phyloP scores from a whole-genome alignment of 2,329 filamentous ascomycete genomes.

The Xylaria polymorpha region DNA sequence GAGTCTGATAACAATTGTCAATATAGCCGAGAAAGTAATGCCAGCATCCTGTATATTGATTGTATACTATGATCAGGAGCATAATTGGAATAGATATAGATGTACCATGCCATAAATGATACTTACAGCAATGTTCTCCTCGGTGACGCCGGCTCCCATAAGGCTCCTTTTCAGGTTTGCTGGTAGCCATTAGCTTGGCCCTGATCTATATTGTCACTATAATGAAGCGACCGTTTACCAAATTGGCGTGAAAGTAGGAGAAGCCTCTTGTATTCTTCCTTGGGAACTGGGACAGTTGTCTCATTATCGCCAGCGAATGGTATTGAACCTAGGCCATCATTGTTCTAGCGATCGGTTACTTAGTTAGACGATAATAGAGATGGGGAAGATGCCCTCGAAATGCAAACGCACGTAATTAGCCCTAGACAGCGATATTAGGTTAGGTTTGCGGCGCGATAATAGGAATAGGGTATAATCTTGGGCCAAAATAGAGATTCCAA shows the following conservation, averaged over 20 bases:
- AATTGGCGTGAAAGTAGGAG: conserved; percentile 65
- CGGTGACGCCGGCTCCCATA: conserved; percentile 59
- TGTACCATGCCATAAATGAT: neutral
- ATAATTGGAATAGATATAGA: neutral
- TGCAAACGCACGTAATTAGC: conserved; percentile 47
- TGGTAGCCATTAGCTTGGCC: conserved; percentile 43
- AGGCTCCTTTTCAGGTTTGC: conserved; percentile 63
- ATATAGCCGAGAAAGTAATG: neutral
- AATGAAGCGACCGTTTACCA: conserved; percentile 55
- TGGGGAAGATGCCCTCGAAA: conserved; percentile 13
- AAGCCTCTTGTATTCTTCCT: conserved; percentile 70
- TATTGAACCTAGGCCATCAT: conserved; percentile 35
- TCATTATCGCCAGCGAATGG: conserved; percentile 50
- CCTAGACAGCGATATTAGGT: conserved; percentile 41
- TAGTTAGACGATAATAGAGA: conserved; percentile 31
- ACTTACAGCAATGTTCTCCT: conserved; percentile 60
- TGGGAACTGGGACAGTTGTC: conserved; percentile 62
- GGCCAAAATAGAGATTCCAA: neutral
- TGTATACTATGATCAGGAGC: conserved; percentile 39
- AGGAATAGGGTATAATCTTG: conserved; percentile 7
- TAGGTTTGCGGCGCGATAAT: conserved; percentile 31
- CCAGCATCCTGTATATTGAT: neutral
- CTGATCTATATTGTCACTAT: neutral
- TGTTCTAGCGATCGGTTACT: conserved; percentile 37
- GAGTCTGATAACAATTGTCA: conserved; percentile 36